These are phyloP conservation scores for Talaromyces funiculosus DNA, from an alignment of 2,329 filamentous ascomycete genomes.

Conservation along the genomic window DNA sequence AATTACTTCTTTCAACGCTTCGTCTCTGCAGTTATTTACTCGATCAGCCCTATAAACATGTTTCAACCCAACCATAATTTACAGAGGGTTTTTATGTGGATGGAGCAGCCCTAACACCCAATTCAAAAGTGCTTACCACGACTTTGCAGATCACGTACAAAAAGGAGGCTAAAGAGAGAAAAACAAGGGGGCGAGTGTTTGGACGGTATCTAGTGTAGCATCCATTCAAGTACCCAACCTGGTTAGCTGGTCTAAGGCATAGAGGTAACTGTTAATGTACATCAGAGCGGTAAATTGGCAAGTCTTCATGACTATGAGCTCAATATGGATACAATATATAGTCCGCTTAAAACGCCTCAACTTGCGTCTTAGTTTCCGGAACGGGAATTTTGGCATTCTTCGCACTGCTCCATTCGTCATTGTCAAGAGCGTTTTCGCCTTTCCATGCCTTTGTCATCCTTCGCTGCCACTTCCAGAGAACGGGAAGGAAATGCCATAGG, in stretches of 20 bases:
- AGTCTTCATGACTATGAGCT: background rate
- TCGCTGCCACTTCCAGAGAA: constrained; percentile 84
- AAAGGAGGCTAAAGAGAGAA: too few species aligned
- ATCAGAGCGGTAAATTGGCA: background rate
- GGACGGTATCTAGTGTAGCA: too few species aligned
- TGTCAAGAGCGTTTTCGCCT: constrained; percentile 54
- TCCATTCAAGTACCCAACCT: too few species aligned
- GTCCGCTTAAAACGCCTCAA: constrained; percentile 5
- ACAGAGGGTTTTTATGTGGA: too few species aligned
- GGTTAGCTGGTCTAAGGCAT: background rate
- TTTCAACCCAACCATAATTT: too few species aligned
- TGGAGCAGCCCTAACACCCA: background rate
- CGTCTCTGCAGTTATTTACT: background rate
- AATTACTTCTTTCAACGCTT: background rate
- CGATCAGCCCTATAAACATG: too few species aligned
- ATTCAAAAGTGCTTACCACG: too few species aligned
- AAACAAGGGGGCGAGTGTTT: too few species aligned
- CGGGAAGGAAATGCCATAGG: constrained; percentile 85
- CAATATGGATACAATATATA: background rate
- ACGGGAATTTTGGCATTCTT: constrained; percentile 16
- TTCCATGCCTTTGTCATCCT: constrained; percentile 58
- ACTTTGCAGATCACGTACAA: too few species aligned
- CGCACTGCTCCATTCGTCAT: constrained; percentile 21
- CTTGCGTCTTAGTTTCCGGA: background rate
- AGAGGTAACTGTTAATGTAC: background rate